Base-by-base conservation (phyloP, 257 asterid species). In the Plantago major region DNA sequence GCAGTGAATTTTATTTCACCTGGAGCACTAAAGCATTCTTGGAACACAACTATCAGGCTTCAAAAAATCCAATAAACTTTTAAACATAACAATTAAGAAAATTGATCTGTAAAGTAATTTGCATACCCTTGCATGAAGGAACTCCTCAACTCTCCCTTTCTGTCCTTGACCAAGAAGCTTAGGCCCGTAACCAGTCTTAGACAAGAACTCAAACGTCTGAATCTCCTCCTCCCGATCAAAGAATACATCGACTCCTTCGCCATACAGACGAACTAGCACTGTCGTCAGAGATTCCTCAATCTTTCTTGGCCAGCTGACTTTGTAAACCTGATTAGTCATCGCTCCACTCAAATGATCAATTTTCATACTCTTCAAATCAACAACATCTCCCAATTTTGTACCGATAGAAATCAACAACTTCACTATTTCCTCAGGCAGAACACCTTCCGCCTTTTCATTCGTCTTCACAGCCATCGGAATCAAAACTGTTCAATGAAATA, bases 121-220 rank as follows among this genome's bases (percentile, higher is more conserved):
- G 62, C 87, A 58, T 85, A 93, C 99, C 94, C 85, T 87, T 11
- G 95, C 95, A 66, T 85, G 73, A 75, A 93, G 79, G 81, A 89
- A 93, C 81, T 93, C 95, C 75, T 93, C 99, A 57, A 93, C 90
- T 64, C 99, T 71, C 10, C 99, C 99, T 59, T 66, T 72, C 0
- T 63, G 12, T 68, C 82, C 89, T 33, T 74, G 84, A 15, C 89
- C 95, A 2, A 85, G 82, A 66, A 93, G 87, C 67, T 71, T 73
- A 30, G 99, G 99, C 8, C 99, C 99, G 45, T 83, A 71, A 11
- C 96, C 97, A 30, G 63, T 82, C 57, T 3, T 63, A 9, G 96
- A 85, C 46, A 93, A 33, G 51, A 59, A 71, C 63, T 83, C 78
- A 38, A 93, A 89, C 18, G 92, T 82, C 66, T 65, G 70, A 60